phyloP scores from a whole-genome alignment of 306 rosid species.

The Corylus avellana region DNA sequence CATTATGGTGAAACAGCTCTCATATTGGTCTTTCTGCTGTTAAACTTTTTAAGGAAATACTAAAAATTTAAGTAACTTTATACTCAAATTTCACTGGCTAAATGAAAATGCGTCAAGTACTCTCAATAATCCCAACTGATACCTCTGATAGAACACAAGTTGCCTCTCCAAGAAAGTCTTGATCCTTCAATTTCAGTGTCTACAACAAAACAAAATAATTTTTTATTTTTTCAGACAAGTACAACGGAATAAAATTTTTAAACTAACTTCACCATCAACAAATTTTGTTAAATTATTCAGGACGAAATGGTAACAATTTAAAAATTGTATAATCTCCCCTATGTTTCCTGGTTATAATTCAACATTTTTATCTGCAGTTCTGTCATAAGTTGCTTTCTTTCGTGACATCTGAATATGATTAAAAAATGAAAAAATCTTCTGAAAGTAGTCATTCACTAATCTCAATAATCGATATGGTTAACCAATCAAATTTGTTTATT shows the following conservation, averaged over 20 bases:
- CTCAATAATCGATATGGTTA: too few relatives aligned
- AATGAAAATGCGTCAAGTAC: background rate
- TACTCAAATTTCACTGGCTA: background rate
- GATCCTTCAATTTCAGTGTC: conserved; percentile 66
- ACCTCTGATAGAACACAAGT: conserved; percentile 81
- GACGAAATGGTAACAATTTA: background rate
- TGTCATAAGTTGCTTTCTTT: background rate
- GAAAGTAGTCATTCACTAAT: too few relatives aligned
- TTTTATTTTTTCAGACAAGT: background rate
- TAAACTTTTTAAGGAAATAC: background rate
- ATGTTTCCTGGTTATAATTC: background rate
- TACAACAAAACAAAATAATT: conserved; percentile 31
- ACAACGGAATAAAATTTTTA: too few relatives aligned
- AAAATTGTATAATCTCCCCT: background rate
- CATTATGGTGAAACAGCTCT: background rate
- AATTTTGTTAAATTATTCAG: background rate
- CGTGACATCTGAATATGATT: too few relatives aligned
- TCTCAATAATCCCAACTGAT: background rate
- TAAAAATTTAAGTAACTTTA: too few relatives aligned
- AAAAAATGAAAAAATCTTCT: too few relatives aligned
- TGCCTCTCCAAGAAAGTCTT: conserved; percentile 83
- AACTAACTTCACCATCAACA: conserved; percentile 1
- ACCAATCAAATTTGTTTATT: too few relatives aligned
- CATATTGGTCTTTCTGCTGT: background rate
- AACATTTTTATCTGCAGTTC: background rate